These are phyloP conservation scores for Oleoguttula mirabilis DNA, from an alignment of 495 filamentous ascomycete genomes.

Conservation along the genomic window DNA sequence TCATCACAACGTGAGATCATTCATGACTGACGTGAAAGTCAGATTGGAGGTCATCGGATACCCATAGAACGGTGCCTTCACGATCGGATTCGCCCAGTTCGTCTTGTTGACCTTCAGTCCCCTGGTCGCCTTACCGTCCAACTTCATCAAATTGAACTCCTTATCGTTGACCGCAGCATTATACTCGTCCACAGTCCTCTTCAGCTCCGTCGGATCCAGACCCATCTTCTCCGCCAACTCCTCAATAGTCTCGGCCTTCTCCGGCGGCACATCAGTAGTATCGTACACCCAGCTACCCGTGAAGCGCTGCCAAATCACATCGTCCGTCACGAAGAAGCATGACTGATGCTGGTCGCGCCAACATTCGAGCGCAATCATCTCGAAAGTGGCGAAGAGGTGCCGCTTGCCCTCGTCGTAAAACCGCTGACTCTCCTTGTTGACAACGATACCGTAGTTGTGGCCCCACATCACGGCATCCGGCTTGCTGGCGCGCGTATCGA, in stretches of 20 bases:
- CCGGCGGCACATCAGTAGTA: conserved; percentile 23
- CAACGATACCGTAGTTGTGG: conserved; percentile 23
- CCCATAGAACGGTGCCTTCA: conserved; percentile 20
- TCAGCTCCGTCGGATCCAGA: conserved; percentile 19
- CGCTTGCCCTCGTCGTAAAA: conserved; percentile 25
- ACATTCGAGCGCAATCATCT: conserved; percentile 24
- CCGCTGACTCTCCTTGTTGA: conserved; percentile 21
- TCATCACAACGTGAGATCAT: not conserved
- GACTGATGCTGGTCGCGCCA: conserved; percentile 22
- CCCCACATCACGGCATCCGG: conserved; percentile 23
- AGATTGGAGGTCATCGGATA: conserved; percentile 13
- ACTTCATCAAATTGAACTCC: conserved; percentile 23
- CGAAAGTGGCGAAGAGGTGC: conserved; percentile 24
- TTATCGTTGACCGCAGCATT: conserved; percentile 23
- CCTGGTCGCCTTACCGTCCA: conserved; percentile 21
- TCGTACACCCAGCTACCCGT: conserved; percentile 25
- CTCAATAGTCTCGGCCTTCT: conserved; percentile 19
- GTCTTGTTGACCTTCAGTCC: conserved; percentile 22
- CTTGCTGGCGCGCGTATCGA: conserved; percentile 21
- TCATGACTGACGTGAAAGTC: conserved; percentile 14
- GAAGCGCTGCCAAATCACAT: conserved; percentile 22
- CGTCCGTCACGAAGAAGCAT: conserved; percentile 23
- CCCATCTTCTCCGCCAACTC: conserved; percentile 22
- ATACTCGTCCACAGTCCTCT: conserved; percentile 22
- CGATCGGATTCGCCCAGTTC: conserved; percentile 23